Evolutionary conservation across 1,139 yeast species (phyloP), one percentile per base, ranked within the genome.

Genomic region (Sugiyamaella sp.): DNA sequence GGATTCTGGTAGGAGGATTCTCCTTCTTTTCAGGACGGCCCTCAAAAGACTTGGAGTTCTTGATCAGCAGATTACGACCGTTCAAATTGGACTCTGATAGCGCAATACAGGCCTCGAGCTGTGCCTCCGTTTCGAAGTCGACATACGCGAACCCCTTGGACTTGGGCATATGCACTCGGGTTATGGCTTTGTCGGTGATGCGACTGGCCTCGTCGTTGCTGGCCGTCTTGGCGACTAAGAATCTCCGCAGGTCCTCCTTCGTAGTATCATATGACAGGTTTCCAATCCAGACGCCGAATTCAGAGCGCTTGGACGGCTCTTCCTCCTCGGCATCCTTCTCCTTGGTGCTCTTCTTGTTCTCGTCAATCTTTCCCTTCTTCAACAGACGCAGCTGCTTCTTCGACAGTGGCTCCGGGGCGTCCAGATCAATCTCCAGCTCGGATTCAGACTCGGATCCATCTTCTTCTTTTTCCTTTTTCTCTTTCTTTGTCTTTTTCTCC

Each of bases 281-380:
- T 46, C 99, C 99, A 45, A 93, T 80, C 99, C 99, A 93, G 22
- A 90, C 95, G 45, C 95, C 96, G 64, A 74, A 82, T 53, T 78
- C 80, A 1, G 52, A 69, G 68, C 51, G 69, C 74, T 27, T 68
- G 10, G 71, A 67, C 14, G 71, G 69, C 46, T 59, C 59, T 20
- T 55, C 61, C 45, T 56, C 59, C 39, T 44, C 55, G 47, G 37
- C 53, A 46, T 55, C 54, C 35, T 49, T 22, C 29, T 22, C 35
- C 40, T 24, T 17, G 3, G 55, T 54, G 37, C 52, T 42, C 40
- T 60, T 69, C 70, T 59, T 70, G 63, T 57, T 68, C 62, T 63
- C 71, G 61, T 60, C 68, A 40, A 68, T 60, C 61, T 70, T 68
- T 57, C 75, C 74, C 67, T 86, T 86, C 71, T 95, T 91, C 63